Base-by-base conservation (phyloP, 176 grass and related monocot genomes). In the Dendrocalamus sinicus region DNA sequence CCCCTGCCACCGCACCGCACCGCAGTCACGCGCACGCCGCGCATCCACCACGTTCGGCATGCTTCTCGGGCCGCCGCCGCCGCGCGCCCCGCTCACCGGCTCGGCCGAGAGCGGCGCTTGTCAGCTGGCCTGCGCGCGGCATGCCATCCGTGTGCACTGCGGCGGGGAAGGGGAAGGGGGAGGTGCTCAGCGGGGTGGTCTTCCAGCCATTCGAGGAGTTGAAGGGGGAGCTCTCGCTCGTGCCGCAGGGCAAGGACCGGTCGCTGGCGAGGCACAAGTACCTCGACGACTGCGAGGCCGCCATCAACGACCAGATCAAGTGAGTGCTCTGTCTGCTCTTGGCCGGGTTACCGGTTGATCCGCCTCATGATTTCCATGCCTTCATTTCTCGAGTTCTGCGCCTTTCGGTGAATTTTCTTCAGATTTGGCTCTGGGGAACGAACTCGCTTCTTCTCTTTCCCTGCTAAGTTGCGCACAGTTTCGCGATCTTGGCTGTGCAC, bases 301-400 rank as follows among this genome's bases (percentile, higher is more conserved):
- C 96, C 9, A 80, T 98, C 81, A 98, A 95, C 83, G 80, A 91
- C 72, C 96, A 95, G 91, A 98, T 98, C 89, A 98, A 95, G 94
- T 96, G 15, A 8, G 72, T 78, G 5, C 26, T 35, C 7, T 60
- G 11, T 55, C 8, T 50, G 37, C 5, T 35, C 32, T 32, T 1
- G 30, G 35, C 35, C 3, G 3, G 35, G 35, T 37, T 0, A 37
- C 4, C 4, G 37, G 37, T 39, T 39, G 37, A 39, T 39, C 37
- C 37, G 37, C 37, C 37, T 39, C 37, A 4, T 39, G 37, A 5
- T 39, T 5, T 39, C 5, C 0, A 7, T 20, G 53, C 53, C 2
- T 19, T 8, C 7, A 53, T 12, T n/a, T 24, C 12, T 12, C 10
- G 1, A 26, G 11, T 61, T 61, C n/a, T 24, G 23, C 24, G 60